Evolutionary conservation across 2,329 filamentous ascomycete species (phyloP), one percentile per base, ranked within the genome.

Genomic region (Atkinsonella texensis): DNA sequence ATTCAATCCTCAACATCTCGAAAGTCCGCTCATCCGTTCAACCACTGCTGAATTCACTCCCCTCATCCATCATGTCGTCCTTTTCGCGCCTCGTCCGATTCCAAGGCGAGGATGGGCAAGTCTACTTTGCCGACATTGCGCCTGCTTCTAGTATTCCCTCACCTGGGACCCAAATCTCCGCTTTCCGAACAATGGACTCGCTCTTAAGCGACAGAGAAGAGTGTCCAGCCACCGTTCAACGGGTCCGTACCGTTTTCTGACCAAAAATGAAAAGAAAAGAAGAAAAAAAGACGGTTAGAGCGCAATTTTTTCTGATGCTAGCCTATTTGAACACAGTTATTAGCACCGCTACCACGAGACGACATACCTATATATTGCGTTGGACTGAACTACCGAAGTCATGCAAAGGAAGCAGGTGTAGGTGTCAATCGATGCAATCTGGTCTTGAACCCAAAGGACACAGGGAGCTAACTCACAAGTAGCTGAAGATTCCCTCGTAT

Each of bases 361-460:
- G 38, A 43, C 12, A 17, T 48, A 18, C 50, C 50, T 2, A 59
- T 62, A 18, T 57, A 60, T 28, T 64, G 62, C 40, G 58, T 63
- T 2, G 62, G 62, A 9, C 51, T 64, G 28, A 63, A 64, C 49
- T 64, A 60, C 47, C 41, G 46, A 13, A 48, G 51, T 20, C 58
- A 42, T 63, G 71, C 59, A 12, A 50, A 59, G 31, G 53, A 56
- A 42, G 57, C 56, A 4, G 52, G 54, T 33, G 58, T 59, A 39
- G 4, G 53, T 35, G 33, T 11, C 46, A n/a, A 13, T 35, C 31
- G 18, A 4, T 17, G 11, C 28, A 15, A 23, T 35, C 33, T 38
- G 11, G 11, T 4, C 2, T 11, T 9, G 4, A 28, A 23, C 20
- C 20, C 20, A 23, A 23, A 23, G 33, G 33, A 13, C 33, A 4